These are phyloP conservation scores for Drechslerella dactyloides DNA, from an alignment of 2,329 filamentous ascomycete genomes.

Conservation along the genomic window DNA sequence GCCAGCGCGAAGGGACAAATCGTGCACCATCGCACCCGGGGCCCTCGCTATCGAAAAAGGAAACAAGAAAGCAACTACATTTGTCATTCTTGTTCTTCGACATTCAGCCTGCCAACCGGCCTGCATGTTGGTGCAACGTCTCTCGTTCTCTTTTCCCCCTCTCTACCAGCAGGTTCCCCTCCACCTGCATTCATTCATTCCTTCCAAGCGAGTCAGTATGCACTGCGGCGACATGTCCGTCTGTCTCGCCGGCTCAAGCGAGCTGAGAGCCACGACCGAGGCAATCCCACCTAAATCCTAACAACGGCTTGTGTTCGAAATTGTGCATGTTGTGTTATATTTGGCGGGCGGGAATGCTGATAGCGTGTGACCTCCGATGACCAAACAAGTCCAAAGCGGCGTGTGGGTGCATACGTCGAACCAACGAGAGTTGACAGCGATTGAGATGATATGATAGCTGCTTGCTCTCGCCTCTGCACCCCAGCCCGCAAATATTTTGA, in stretches of 20 bases:
- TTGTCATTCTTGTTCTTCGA: background rate
- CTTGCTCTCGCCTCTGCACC: too few relatives aligned
- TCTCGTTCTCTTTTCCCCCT: background rate
- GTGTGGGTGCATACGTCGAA: too few relatives aligned
- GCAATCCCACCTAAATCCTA: too few relatives aligned
- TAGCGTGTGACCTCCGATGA: background rate
- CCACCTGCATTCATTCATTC: too few relatives aligned
- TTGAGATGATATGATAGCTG: too few relatives aligned
- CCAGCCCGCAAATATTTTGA: slow-evolving; percentile 1
- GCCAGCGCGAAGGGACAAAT: slow-evolving; percentile 26
- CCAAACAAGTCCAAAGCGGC: background rate
- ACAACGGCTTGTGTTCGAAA: background rate
- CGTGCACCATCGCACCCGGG: slow-evolving; percentile 12
- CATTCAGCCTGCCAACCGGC: background rate
- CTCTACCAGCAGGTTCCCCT: background rate
- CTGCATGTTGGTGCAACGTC: background rate
- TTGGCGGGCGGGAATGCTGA: too few relatives aligned
- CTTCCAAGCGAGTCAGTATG: background rate
- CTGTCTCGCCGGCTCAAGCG: too few relatives aligned
- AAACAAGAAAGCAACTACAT: slow-evolving; percentile 3
- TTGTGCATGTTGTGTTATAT: too few relatives aligned
- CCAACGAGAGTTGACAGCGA: too few relatives aligned
- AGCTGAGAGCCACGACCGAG: too few relatives aligned
- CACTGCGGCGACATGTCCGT: background rate
- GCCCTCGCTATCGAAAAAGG: slow-evolving; percentile 9